A percentile compares a stretch with the other conserved stretches of the same genome.
Conservation (phyloP, 768 basidiomycete genomes). For the Kwoniella botswanensis region DNA sequence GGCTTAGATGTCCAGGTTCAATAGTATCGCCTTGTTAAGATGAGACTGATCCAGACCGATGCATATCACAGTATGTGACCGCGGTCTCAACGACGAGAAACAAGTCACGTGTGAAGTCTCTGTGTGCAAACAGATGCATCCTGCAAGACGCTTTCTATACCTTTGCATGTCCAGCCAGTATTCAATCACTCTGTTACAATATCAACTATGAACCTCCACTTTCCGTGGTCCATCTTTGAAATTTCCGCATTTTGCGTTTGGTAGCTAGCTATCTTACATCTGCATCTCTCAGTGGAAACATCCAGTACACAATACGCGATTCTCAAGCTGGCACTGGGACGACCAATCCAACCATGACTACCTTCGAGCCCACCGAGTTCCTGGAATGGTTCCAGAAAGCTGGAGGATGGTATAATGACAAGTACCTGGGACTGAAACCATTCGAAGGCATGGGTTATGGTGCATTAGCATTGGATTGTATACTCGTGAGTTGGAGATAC, state of each 20-base stretch:
- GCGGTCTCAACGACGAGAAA: too few relatives aligned
- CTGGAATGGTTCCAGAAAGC: slow-evolving; percentile 26
- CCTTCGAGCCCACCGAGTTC: slow-evolving; percentile 22
- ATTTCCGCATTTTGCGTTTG: not conserved
- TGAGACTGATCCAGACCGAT: too few relatives aligned
- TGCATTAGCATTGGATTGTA: slow-evolving; percentile 72
- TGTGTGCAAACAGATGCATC: too few relatives aligned
- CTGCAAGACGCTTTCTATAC: too few relatives aligned
- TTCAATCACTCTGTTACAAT: not conserved
- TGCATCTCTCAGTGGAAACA: too few relatives aligned
- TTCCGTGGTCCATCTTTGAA: not conserved
- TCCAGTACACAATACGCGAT: too few relatives aligned
- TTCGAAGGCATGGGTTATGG: slow-evolving; percentile 67
- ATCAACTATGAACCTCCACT: not conserved
- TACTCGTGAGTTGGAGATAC: slow-evolving; percentile 64
- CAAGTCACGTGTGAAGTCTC: too few relatives aligned
- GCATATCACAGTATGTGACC: too few relatives aligned
- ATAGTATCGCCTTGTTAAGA: too few relatives aligned
- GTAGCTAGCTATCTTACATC: too few relatives aligned
- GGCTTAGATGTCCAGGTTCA: not conserved
- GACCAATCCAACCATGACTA: not conserved
- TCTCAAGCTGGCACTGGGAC: too few relatives aligned
- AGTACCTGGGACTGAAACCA: slow-evolving; percentile 46
- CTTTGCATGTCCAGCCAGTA: not conserved
- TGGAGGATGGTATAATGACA: slow-evolving; percentile 49